Conservation (phyloP, 2,329 filamentous ascomycete genomes). For the Hypomyces rosellus region DNA sequence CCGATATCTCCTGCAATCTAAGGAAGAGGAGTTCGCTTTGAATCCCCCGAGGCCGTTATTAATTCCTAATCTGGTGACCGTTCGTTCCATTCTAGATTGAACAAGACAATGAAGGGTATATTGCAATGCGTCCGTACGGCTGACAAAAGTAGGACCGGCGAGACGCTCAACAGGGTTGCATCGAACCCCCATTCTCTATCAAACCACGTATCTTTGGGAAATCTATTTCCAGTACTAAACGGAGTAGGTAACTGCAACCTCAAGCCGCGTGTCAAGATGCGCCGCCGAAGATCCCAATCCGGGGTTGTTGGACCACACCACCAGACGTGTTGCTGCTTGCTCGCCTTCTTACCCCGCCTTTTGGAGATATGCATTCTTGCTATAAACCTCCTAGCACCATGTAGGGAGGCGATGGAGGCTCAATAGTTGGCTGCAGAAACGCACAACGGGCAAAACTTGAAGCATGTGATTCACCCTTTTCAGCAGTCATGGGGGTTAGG, state of each 20-base stretch:
- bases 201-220: no score
- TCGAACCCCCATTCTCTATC: not conserved
- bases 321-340: not conserved
- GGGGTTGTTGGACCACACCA: not conserved
- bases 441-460: no score
- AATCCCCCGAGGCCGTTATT: no score
- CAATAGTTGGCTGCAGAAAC: not conserved
- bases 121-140: not conserved
- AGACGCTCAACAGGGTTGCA: conserved; percentile 4
- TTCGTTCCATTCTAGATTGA: no score
- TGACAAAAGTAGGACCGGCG: not conserved
- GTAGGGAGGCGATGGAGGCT: not conserved
- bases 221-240: no score
- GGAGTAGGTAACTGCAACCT: not conserved
- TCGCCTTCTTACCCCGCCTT: conserved; percentile 8
- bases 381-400: conserved; percentile 1
- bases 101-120: no score
- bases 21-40: no score
- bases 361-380: conserved; percentile 7
- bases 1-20: no score
- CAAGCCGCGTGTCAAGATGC: not conserved
- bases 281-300: not conserved
- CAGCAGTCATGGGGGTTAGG: conserved; percentile 4
- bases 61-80: no score
- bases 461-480: conserved; percentile 10